Evolutionary conservation across 306 rosid genomes (phyloP).

Genomic region (Lithocarpus polystachyus): DNA sequence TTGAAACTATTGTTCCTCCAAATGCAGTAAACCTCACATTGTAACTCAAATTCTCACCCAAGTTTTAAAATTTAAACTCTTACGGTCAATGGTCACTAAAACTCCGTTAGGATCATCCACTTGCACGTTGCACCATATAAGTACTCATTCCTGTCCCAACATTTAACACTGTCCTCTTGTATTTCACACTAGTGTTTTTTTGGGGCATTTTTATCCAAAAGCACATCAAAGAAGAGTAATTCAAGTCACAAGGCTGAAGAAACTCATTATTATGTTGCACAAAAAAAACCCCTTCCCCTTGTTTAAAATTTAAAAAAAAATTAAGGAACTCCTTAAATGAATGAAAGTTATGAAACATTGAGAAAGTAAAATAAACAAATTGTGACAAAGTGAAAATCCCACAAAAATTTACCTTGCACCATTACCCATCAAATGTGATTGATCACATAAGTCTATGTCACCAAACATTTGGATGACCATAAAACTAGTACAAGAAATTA

Average conservation of each 20-base stretch:
- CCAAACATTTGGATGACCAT: not conserved
- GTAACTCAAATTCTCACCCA: slow-evolving; percentile 52
- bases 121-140: slow-evolving; percentile 35
- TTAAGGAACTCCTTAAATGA: not conserved
- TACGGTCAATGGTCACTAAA: slow-evolving; percentile 38
- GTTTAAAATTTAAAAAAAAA: not conserved
- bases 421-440: not conserved
- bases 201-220: slow-evolving; percentile 15
- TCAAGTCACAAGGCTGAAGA: slow-evolving; percentile 48
- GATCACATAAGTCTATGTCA: not conserved
- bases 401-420: not conserved
- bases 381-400: not conserved
- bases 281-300: not conserved
- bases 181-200: slow-evolving; percentile 29
- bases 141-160: slow-evolving; percentile 43
- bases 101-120: slow-evolving; percentile 50
- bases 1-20: slow-evolving; percentile 12
- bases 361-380: not conserved
- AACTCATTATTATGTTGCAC: slow-evolving; percentile 6
- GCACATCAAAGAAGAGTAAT: slow-evolving; percentile 67
- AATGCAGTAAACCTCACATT: slow-evolving; percentile 40
- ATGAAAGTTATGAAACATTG: not conserved
- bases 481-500: not conserved
- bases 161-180: slow-evolving; percentile 55
- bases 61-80: slow-evolving; percentile 32